A percentile compares a stretch with the other conserved stretches of the same genome.
These are phyloP conservation scores for Flagelloscypha sp. DNA, from an alignment of 768 basidiomycete species.

Conservation along the genomic window DNA sequence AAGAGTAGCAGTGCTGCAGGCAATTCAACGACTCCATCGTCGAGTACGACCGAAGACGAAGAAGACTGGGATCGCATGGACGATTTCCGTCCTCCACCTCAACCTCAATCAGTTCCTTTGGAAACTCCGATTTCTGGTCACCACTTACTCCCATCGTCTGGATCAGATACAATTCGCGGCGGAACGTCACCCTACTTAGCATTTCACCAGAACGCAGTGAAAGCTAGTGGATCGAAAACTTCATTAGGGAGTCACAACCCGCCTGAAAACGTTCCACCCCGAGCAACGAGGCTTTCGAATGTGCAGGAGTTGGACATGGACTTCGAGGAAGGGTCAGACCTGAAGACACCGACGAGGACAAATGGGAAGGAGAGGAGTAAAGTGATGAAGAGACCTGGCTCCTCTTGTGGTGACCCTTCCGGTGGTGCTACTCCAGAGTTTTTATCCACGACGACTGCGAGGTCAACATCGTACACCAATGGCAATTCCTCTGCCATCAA, in stretches of 20 bases:
- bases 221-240: constrained; percentile 38
- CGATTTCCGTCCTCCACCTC: no score
- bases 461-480: constrained; percentile 20
- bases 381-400: no score
- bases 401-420: no score
- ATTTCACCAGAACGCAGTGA: no score
- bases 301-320: constrained; percentile 58
- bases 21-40: constrained; percentile 22
- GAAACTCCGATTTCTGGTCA: no score
- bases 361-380: no score
- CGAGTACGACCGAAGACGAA: constrained; percentile 34
- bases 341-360: no score
- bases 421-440: no score
- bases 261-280: constrained; percentile 20
- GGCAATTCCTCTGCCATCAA: constrained; percentile 28
- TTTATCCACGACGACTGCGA: constrained; percentile 15
- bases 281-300: constrained; percentile 56
- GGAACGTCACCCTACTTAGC: no score
- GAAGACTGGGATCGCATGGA: constrained; percentile 84
- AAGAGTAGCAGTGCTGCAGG: constrained; percentile 12
- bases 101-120: no score
- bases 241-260: constrained; percentile 32
- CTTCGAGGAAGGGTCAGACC: constrained; percentile 7
- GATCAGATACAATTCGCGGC: no score
- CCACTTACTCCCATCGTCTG: no score